A percentile compares a stretch with the other conserved stretches of the same genome.
phyloP scores from a whole-genome alignment of 257 asterid genomes.

The Schizonepeta tenuifolia region DNA sequence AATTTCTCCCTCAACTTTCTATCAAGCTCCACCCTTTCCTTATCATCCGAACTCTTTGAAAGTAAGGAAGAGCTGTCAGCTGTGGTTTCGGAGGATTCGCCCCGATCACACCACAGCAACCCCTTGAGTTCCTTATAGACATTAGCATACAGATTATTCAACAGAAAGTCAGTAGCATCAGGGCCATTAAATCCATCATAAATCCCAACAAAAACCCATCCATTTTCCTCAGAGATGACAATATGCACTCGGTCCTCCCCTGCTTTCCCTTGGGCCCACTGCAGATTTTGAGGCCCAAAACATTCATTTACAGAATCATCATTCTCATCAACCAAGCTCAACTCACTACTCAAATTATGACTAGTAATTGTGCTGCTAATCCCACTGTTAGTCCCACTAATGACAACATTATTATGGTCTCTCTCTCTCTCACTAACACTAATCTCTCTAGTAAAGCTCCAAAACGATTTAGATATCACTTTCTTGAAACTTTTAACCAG shows the following conservation, averaged over 20 bases:
- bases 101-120: constrained; percentile 67
- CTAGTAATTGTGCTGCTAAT: constrained; percentile 53
- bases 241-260: constrained; percentile 92
- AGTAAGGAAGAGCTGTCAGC: constrained; percentile 14
- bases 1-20: constrained; percentile 48
- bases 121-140: constrained; percentile 80
- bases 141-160: constrained; percentile 66
- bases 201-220: constrained; percentile 91
- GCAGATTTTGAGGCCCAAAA: constrained; percentile 69
- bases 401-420: constrained; percentile 41
- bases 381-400: constrained; percentile 47
- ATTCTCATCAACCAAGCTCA: constrained; percentile 64
- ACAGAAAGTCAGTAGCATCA: constrained; percentile 85
- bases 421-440: constrained; percentile 34
- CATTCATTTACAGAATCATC: constrained; percentile 60
- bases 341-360: constrained; percentile 55
- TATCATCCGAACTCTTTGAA: constrained; percentile 40
- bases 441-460: constrained; percentile 51
- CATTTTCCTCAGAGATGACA: constrained; percentile 84
- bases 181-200: constrained; percentile 94
- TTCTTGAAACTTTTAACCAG: constrained; percentile 50
- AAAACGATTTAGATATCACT: constrained; percentile 52
- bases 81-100: constrained; percentile 45
- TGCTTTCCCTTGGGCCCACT: constrained; percentile 99
- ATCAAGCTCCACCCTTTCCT: constrained; percentile 42